Evolutionary conservation across 805 yeast species (phyloP).

Genomic region (Yarrowia osloensis): DNA sequence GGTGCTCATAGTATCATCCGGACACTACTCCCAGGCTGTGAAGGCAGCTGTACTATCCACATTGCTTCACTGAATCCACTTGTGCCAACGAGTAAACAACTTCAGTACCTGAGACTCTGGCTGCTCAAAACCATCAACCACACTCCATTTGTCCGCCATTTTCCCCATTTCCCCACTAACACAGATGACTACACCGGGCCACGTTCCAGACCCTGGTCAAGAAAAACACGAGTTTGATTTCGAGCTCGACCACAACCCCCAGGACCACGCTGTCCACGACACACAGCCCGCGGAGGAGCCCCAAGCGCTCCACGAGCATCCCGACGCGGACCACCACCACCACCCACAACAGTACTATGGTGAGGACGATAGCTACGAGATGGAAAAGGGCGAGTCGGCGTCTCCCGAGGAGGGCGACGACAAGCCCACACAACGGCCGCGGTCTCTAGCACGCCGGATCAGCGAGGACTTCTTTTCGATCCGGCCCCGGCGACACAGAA

Average conservation of each 20-base stretch:
- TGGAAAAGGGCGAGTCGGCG: conserved; percentile 17
- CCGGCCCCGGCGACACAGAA: conserved; percentile 2
- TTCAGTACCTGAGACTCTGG: too few relatives aligned
- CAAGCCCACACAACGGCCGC: background rate
- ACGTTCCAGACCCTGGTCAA: conserved; percentile 23
- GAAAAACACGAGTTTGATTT: conserved; percentile 1
- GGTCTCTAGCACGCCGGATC: conserved; percentile 18
- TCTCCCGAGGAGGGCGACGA: conserved; percentile 7
- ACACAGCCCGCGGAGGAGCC: background rate
- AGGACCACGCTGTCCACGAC: background rate
- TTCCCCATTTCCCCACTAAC: conserved; percentile 8
- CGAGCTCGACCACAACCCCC: conserved; percentile 2
- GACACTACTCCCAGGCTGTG: too few relatives aligned
- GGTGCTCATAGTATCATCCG: too few relatives aligned
- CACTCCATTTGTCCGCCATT: too few relatives aligned
- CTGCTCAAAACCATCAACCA: background rate
- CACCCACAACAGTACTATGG: conserved; percentile 17
- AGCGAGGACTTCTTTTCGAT: background rate
- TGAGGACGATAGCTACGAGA: conserved; percentile 16
- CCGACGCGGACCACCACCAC: background rate
- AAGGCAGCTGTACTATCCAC: too few relatives aligned
- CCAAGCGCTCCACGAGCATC: background rate
- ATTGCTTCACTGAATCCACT: too few relatives aligned
- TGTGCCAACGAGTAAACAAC: too few relatives aligned
- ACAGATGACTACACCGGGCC: conserved; percentile 18